Base-by-base conservation (phyloP, 768 basidiomycete genomes). In the Lentinula edodes region DNA sequence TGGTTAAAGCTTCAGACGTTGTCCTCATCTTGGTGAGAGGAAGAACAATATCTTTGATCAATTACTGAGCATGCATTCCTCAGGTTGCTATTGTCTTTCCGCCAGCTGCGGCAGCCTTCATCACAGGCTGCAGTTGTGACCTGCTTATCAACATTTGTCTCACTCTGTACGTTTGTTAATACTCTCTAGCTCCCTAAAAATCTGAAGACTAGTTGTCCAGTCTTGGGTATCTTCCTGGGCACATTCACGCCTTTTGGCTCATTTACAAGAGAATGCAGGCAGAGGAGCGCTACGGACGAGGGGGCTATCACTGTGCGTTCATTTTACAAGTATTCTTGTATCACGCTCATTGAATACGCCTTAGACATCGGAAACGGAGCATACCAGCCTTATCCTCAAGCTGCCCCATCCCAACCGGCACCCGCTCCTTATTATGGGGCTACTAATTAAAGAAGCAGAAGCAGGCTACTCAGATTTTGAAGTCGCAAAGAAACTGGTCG, bases 191-290 rank as follows among this genome's bases (percentile, higher is more conserved):
- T 43, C 5, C 15, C 8, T 38, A 9, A 13, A 8, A 8, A 2
- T 23, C 32, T 8, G 9, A n/a, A 28, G 13, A 5, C 6, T 23
- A 6, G 16, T 18, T 45, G 2, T 35, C 32, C 41, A 56, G 55
- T 45, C 55, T 56, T 23, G 55, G 55, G 1, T 56, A 56, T n/a
- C 90, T 90, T 57, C 80, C 93, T 62, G 92, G 62, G 2, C 80
- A 76, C 61, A 71, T 84, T 51, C 91, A 94, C 69, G 89, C 91
- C 1, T 93, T 93, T 76, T 93, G 89, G 89, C 80, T 95, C 57
- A 93, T 94, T 61, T 93, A 93, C 76, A 88, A 82, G 82, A 90
- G 89, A 82, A 93, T 93, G 82, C 81, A 90, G 67, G 93, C 92
- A 0, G 90, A 92, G 67, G 91, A 92, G 67, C 80, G 78, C 45